Conservation (phyloP, 2,329 filamentous ascomycete species). For the Cladophialophora chaetospira region DNA sequence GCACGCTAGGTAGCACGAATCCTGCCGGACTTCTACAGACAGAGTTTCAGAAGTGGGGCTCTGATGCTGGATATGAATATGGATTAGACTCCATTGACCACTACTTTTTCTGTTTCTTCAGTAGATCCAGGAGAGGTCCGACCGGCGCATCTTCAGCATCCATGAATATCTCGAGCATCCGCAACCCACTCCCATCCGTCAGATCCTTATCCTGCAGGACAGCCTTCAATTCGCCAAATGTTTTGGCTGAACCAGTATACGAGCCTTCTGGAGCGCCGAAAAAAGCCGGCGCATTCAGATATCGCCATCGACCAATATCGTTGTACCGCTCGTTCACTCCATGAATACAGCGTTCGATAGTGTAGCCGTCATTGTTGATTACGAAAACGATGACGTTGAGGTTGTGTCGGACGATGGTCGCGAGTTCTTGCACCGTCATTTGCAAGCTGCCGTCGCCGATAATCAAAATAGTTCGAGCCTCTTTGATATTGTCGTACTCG, state of each 20-base stretch:
- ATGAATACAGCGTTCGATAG: constrained; percentile 86
- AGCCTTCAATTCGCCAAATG: constrained; percentile 49
- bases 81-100: too few relatives aligned
- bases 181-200: constrained; percentile 40
- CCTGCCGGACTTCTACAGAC: too few relatives aligned
- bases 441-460: constrained; percentile 64
- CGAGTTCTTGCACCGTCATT: constrained; percentile 66
- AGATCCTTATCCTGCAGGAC: constrained; percentile 43
- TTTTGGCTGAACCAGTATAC: constrained; percentile 46
- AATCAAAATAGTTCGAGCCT: constrained; percentile 56
- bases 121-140: constrained; percentile 33
- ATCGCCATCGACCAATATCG: constrained; percentile 75
- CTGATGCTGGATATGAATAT: too few relatives aligned
- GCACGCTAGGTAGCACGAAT: too few relatives aligned
- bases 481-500: constrained; percentile 31
- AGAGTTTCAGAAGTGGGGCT: too few relatives aligned
- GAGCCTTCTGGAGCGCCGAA: constrained; percentile 61
- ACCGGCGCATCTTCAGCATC: constrained; percentile 40
- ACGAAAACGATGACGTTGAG: constrained; percentile 67
- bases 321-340: constrained; percentile 79
- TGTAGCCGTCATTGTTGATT: constrained; percentile 85
- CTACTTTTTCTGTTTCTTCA: constrained; percentile 37
- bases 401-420: constrained; percentile 60
- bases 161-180: constrained; percentile 47
- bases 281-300: constrained; percentile 52